These are phyloP conservation scores for Monosporascus cannonballus DNA, from an alignment of 2,329 filamentous ascomycete species.

Conservation along the genomic window DNA sequence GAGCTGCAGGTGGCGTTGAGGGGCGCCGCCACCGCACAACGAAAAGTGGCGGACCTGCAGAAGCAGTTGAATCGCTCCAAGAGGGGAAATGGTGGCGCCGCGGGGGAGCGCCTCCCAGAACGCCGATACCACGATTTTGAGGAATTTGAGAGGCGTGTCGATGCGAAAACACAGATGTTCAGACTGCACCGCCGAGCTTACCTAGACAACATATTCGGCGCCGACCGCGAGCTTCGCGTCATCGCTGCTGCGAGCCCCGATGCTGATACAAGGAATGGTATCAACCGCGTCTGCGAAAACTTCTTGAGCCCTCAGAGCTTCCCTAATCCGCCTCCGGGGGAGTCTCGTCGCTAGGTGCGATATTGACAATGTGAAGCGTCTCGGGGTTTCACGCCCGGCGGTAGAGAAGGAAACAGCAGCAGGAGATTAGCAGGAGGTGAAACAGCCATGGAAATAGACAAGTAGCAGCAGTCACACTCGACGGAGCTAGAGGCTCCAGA, in stretches of 20 bases:
- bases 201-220: conserved; percentile 8
- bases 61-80: conserved; percentile 3
- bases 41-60: not conserved
- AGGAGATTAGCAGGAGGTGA: too few relatives aligned
- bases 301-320: conserved; percentile 1
- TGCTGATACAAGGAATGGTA: not conserved
- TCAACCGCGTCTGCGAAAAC: not conserved
- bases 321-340: not conserved
- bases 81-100: conserved; percentile 4
- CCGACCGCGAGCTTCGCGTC: not conserved
- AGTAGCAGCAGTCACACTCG: too few relatives aligned
- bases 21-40: not conserved
- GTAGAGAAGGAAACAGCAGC: too few relatives aligned
- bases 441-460: too few relatives aligned
- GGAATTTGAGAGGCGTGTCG: conserved; percentile 10
- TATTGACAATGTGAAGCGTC: too few relatives aligned
- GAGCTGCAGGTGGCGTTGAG: not conserved
- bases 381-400: too few relatives aligned
- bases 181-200: conserved; percentile 9
- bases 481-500: too few relatives aligned
- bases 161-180: conserved; percentile 10
- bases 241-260: conserved; percentile 5
- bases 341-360: too few relatives aligned
- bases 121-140: conserved; percentile 6
- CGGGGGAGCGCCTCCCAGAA: not conserved